phyloP scores from a whole-genome alignment of 148 eudicot genomes.

The Salicornia ramosissima region DNA sequence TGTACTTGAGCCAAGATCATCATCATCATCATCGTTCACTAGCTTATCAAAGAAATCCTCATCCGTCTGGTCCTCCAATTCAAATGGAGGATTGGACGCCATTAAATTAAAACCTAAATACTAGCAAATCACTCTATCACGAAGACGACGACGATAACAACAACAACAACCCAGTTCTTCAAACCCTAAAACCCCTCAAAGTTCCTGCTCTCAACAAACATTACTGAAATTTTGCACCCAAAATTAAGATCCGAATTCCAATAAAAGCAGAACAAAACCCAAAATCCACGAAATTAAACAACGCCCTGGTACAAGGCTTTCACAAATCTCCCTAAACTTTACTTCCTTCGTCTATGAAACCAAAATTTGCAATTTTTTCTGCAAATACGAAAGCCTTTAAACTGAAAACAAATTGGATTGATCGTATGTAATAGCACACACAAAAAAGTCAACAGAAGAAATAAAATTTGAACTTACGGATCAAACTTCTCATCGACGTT shows the following conservation, averaged over 20 bases:
- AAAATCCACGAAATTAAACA: conserved; percentile 2
- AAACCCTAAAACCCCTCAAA: conserved; percentile 21
- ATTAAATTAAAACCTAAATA: conserved; percentile 39
- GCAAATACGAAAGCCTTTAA: not conserved
- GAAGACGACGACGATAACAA: not conserved
- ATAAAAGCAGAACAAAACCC: not conserved
- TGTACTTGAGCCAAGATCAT: conserved; percentile 19
- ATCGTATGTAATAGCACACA: not conserved
- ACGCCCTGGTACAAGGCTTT: not conserved
- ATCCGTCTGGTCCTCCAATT: conserved; percentile 92
- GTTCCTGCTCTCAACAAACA: not conserved
- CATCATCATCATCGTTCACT: conserved; percentile 68
- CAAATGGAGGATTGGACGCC: conserved; percentile 75
- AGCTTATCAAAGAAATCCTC: conserved; percentile 94
- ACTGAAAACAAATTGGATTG: not conserved
- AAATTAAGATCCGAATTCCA: conserved; percentile 15
- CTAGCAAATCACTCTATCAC: conserved; percentile 5
- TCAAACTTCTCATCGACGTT: not conserved
- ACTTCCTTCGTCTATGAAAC: not conserved
- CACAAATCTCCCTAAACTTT: not conserved
- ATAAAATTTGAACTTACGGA: conserved; percentile 19
- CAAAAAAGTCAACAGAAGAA: conserved; percentile 22
- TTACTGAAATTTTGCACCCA: not conserved
- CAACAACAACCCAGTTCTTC: not conserved
- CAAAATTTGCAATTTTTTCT: not conserved